A percentile compares a stretch with the other conserved stretches of the same genome.
Conservation (phyloP, 2,329 filamentous ascomycete genomes). For the Fusarium sp. region DNA sequence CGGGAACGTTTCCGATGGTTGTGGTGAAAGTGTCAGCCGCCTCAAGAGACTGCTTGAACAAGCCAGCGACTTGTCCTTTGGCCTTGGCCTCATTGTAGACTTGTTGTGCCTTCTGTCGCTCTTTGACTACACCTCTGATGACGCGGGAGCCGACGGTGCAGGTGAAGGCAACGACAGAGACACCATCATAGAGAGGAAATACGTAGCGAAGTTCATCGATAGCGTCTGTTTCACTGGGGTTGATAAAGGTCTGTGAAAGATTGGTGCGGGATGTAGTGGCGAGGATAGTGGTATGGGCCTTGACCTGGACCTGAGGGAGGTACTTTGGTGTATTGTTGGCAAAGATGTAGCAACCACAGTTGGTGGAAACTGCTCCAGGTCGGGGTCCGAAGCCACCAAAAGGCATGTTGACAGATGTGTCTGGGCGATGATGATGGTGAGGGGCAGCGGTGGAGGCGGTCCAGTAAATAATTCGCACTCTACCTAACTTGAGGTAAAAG, state of each 20-base stretch:
- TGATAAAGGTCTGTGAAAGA: slow-evolving; percentile 73
- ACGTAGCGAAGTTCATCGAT: slow-evolving; percentile 71
- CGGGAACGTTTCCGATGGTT: slow-evolving; percentile 77
- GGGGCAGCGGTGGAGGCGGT: neutral
- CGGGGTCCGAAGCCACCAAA: neutral
- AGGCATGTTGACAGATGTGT: slow-evolving; percentile 4
- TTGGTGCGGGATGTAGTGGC: slow-evolving; percentile 66
- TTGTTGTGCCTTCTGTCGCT: slow-evolving; percentile 72
- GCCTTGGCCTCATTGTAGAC: slow-evolving; percentile 72
- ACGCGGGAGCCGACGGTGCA: slow-evolving; percentile 74
- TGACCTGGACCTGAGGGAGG: slow-evolving; percentile 71
- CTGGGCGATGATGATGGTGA: neutral
- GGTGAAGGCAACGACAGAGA: slow-evolving; percentile 77
- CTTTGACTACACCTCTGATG: slow-evolving; percentile 77
- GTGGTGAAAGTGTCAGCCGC: slow-evolving; percentile 78
- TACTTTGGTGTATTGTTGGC: slow-evolving; percentile 54
- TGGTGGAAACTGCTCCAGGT: neutral
- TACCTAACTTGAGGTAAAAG: too few species aligned
- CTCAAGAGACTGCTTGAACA: slow-evolving; percentile 74
- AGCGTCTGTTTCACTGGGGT: slow-evolving; percentile 59
- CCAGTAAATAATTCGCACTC: too few species aligned
- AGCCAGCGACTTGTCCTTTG: slow-evolving; percentile 72
- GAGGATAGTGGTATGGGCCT: slow-evolving; percentile 73
- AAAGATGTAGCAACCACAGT: slow-evolving; percentile 57
- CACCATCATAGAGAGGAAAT: slow-evolving; percentile 81